phyloP scores from a whole-genome alignment of 306 rosid genomes.

The Rubus parviflorus region DNA sequence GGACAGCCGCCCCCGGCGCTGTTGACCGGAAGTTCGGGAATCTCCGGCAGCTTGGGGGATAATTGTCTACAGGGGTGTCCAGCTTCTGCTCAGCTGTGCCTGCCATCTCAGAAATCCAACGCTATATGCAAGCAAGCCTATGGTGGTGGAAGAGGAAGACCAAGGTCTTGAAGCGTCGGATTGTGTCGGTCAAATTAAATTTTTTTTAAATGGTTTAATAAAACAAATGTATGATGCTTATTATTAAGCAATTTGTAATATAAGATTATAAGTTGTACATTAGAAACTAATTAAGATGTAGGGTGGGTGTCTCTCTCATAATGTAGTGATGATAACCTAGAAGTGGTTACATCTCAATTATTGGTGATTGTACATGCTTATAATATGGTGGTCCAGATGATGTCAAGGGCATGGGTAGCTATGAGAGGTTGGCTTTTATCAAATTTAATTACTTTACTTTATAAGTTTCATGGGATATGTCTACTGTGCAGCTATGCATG shows the following conservation, averaged over 20 bases:
- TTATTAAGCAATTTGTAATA: neutral
- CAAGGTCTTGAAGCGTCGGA: conserved; percentile 28
- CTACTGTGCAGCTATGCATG: too few species aligned
- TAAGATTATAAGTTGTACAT: neutral
- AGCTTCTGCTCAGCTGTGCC: conserved; percentile 57
- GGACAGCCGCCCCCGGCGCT: conserved; percentile 78
- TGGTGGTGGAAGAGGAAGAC: conserved; percentile 46
- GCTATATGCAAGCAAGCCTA: conserved; percentile 66
- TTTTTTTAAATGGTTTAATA: neutral
- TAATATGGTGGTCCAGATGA: neutral
- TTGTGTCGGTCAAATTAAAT: conserved; percentile 36
- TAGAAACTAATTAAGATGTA: neutral
- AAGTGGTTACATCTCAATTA: neutral
- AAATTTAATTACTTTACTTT: neutral
- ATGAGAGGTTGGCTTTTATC: neutral
- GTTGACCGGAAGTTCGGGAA: conserved; percentile 29
- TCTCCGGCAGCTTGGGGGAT: conserved; percentile 85
- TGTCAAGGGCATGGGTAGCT: neutral
- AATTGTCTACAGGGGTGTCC: conserved; percentile 85
- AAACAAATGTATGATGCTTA: conserved; percentile 17
- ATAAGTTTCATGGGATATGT: too few species aligned
- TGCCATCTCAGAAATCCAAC: conserved; percentile 70
- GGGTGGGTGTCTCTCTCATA: neutral
- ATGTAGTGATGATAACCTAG: neutral
- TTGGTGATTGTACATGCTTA: neutral